These are phyloP conservation scores for Beta lomatogona DNA, from an alignment of 179 eudicot genomes.

Conservation along the genomic window DNA sequence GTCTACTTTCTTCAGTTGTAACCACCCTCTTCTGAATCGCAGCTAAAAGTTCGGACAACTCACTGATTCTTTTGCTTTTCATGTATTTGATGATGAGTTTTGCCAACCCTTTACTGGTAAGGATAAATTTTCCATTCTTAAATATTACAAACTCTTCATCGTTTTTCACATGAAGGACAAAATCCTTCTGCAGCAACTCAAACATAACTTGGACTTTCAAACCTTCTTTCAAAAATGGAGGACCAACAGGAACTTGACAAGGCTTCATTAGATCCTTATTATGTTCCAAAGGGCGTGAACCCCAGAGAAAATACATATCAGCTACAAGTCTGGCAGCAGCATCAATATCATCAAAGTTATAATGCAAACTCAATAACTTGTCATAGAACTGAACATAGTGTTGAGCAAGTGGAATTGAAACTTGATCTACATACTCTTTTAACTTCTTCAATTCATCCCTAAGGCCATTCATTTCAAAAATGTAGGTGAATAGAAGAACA, in stretches of 20 bases:
- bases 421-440: slow-evolving; percentile 57
- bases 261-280: slow-evolving; percentile 42
- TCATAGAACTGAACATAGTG: slow-evolving; percentile 69
- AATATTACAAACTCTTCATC: slow-evolving; percentile 45
- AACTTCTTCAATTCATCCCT: slow-evolving; percentile 76
- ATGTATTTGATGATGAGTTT: slow-evolving; percentile 52
- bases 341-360: slow-evolving; percentile 68
- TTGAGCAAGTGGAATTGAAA: slow-evolving; percentile 43
- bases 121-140: slow-evolving; percentile 52
- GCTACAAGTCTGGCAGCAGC: slow-evolving; percentile 57
- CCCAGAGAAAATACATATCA: slow-evolving; percentile 47
- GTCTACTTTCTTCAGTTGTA: slow-evolving; percentile 30
- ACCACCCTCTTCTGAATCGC: slow-evolving; percentile 42
- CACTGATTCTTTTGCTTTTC: slow-evolving; percentile 52
- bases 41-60: slow-evolving; percentile 60
- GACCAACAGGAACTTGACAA: slow-evolving; percentile 58
- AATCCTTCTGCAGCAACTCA: slow-evolving; percentile 53
- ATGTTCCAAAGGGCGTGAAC: slow-evolving; percentile 33
- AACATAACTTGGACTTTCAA: slow-evolving; percentile 64
- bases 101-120: slow-evolving; percentile 67
- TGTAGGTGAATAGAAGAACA: slow-evolving; percentile 49
- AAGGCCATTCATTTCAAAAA: slow-evolving; percentile 73
- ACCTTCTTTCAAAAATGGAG: slow-evolving; percentile 59
- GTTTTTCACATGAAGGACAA: slow-evolving; percentile 42
- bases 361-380: slow-evolving; percentile 65